phyloP scores from a whole-genome alignment of 139 green algal genomes.

The Chlorella sp. region DNA sequence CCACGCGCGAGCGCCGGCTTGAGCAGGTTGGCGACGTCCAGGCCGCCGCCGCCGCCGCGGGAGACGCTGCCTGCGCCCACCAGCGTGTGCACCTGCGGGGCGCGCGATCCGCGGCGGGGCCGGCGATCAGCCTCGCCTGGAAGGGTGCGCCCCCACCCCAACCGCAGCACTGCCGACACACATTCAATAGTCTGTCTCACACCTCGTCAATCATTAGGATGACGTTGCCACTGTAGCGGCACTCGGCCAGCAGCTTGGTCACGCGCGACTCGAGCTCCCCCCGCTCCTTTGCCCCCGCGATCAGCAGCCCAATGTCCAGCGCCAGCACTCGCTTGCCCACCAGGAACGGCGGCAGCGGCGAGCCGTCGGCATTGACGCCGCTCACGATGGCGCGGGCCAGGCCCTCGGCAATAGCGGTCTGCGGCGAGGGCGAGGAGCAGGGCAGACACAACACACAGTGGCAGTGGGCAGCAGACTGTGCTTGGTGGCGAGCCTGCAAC shows the following conservation, averaged over 20 bases:
- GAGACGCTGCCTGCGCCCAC: conserved; percentile 83
- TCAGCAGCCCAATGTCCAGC: conserved; percentile 92
- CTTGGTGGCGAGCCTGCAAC: too few species aligned
- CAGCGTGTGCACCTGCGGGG: conserved; percentile 86
- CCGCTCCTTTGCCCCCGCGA: conserved; percentile 93
- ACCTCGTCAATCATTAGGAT: conserved; percentile 92
- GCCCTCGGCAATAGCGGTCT: conserved; percentile 92
- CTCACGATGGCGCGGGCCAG: conserved; percentile 83
- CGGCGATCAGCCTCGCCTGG: too few species aligned
- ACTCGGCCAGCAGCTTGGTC: conserved; percentile 86
- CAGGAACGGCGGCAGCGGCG: conserved; percentile 85
- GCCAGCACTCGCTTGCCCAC: conserved; percentile 86
- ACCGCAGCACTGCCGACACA: neutral
- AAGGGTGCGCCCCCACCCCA: too few species aligned
- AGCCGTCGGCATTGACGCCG: conserved; percentile 50
- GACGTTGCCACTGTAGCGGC: conserved; percentile 73
- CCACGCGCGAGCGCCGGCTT: conserved; percentile 91
- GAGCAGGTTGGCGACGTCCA: conserved; percentile 96
- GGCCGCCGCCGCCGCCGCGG: conserved; percentile 66
- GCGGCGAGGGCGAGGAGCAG: too few species aligned
- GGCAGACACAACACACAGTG: too few species aligned
- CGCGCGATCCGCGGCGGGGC: too few species aligned
- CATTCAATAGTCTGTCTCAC: neutral
- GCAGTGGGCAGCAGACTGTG: too few species aligned
- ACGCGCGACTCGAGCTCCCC: conserved; percentile 96